Conservation (phyloP, 768 basidiomycete genomes). For the Trametes meyenii region DNA sequence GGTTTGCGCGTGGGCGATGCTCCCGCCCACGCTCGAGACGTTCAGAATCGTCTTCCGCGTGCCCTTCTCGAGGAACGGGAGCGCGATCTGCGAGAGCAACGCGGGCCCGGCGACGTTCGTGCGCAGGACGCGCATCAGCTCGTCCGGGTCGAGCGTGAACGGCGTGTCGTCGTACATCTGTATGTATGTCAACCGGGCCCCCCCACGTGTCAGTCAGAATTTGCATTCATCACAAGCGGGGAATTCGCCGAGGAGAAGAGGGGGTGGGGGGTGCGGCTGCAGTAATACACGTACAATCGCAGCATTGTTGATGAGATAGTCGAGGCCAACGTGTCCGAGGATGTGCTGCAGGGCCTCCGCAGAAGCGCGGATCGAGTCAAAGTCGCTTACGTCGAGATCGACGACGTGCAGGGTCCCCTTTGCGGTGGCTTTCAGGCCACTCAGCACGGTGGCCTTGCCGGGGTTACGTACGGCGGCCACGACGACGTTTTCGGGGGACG, state of each 20-base stretch:
- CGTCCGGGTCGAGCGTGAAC: slow-evolving; percentile 28
- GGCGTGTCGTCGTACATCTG: slow-evolving; percentile 15
- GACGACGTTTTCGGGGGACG: slow-evolving; percentile 27
- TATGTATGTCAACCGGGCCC: slow-evolving; percentile 28
- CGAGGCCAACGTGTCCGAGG: slow-evolving; percentile 36
- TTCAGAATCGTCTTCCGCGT: slow-evolving; percentile 38
- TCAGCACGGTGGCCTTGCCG: slow-evolving; percentile 24
- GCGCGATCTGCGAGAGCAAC: slow-evolving; percentile 36
- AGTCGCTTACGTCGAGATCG: slow-evolving; percentile 34
- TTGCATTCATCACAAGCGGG: background rate
- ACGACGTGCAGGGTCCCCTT: slow-evolving; percentile 37
- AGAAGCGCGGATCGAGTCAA: slow-evolving; percentile 31
- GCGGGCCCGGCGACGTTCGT: slow-evolving; percentile 39
- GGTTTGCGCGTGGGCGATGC: background rate
- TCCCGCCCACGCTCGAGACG: slow-evolving; percentile 24
- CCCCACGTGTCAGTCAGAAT: background rate
- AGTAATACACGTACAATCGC: slow-evolving; percentile 35
- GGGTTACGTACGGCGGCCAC: slow-evolving; percentile 37
- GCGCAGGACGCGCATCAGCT: slow-evolving; percentile 30
- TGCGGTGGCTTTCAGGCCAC: slow-evolving; percentile 24
- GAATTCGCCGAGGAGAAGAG: too few relatives aligned
- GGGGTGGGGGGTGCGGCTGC: background rate
- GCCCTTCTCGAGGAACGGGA: slow-evolving; percentile 37
- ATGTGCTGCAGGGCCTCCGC: slow-evolving; percentile 27
- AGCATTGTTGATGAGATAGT: slow-evolving; percentile 45